These are phyloP conservation scores for Pleurotus ostreatus DNA, from an alignment of 768 basidiomycete genomes.

Conservation along the genomic window DNA sequence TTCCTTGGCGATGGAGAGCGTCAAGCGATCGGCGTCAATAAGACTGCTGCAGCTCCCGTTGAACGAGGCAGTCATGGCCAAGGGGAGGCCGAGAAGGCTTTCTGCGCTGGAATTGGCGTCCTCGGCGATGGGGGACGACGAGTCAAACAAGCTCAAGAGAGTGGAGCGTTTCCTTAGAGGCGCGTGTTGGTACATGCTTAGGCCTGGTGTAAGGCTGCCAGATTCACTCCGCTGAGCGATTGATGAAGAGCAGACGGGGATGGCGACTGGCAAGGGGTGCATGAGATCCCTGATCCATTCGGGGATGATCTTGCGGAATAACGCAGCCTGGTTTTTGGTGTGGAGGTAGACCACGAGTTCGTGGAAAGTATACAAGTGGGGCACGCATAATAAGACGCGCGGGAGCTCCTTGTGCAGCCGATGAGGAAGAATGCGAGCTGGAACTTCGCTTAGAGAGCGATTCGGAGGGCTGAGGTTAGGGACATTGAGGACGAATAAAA, in stretches of 20 bases:
- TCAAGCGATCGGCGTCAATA: conserved; percentile 13
- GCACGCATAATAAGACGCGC: conserved; percentile 26
- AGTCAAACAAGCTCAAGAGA: not conserved
- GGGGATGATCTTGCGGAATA: conserved; percentile 32
- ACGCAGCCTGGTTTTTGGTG: conserved; percentile 31
- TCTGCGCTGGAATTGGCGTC: conserved; percentile 10
- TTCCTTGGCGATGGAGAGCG: conserved; percentile 22
- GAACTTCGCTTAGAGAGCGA: conserved; percentile 2
- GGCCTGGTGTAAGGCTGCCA: not conserved
- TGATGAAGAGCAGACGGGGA: not conserved
- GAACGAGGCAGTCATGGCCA: not conserved
- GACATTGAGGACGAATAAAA: conserved; percentile 30
- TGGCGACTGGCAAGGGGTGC: conserved; percentile 24
- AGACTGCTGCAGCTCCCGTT: conserved; percentile 2
- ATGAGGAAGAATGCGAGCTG: conserved; percentile 21
- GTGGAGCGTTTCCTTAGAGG: not conserved
- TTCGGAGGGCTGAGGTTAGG: conserved; percentile 24
- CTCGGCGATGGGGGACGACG: not conserved
- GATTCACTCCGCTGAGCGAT: not conserved
- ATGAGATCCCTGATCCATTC: conserved; percentile 34
- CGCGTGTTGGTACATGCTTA: not conserved
- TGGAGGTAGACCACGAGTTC: conserved; percentile 34
- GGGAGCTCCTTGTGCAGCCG: conserved; percentile 31
- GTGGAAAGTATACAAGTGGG: conserved; percentile 29
- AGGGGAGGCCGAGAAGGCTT: conserved; percentile 11